Percentiles rank a stretch among this genome's conserved stretches.
These are phyloP conservation scores for Mortierella sp. DNA, from an alignment of 371 early-diverging fungal species.

Conservation along the genomic window DNA sequence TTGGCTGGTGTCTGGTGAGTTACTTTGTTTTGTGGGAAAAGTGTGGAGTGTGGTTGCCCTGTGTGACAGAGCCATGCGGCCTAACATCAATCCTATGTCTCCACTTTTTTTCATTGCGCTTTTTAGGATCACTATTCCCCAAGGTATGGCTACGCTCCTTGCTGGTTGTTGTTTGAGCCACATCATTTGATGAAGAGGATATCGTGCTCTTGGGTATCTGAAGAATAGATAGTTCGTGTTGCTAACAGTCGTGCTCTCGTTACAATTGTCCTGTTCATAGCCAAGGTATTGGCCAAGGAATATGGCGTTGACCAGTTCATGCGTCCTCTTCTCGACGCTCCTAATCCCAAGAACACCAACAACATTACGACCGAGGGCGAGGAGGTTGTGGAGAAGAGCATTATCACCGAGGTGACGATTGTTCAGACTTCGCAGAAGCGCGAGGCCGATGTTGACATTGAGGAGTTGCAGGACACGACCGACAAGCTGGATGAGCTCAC, in stretches of 20 bases:
- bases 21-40: neutral
- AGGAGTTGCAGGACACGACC: constrained; percentile 21
- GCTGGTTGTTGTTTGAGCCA: too few relatives aligned
- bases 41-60: constrained; percentile 4
- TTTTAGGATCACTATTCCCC: constrained; percentile 45
- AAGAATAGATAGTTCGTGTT: neutral
- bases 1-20: constrained; percentile 53
- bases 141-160: constrained; percentile 21
- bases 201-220: too few relatives aligned
- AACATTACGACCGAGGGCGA: constrained; percentile 14
- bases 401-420: constrained; percentile 27
- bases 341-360: constrained; percentile 19
- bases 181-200: neutral
- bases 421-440: constrained; percentile 18
- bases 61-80: constrained; percentile 25
- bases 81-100: constrained; percentile 3
- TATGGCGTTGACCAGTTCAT: constrained; percentile 53
- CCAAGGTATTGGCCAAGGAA: constrained; percentile 49
- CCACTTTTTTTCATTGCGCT: neutral
- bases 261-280: constrained; percentile 8
- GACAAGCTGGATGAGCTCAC: constrained; percentile 29
- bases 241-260: neutral
- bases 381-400: constrained; percentile 17
- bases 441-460: neutral
- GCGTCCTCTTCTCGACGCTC: constrained; percentile 44